Conservation (phyloP, 2,329 filamentous ascomycete genomes). For the Colletotrichum sansevieriae region DNA sequence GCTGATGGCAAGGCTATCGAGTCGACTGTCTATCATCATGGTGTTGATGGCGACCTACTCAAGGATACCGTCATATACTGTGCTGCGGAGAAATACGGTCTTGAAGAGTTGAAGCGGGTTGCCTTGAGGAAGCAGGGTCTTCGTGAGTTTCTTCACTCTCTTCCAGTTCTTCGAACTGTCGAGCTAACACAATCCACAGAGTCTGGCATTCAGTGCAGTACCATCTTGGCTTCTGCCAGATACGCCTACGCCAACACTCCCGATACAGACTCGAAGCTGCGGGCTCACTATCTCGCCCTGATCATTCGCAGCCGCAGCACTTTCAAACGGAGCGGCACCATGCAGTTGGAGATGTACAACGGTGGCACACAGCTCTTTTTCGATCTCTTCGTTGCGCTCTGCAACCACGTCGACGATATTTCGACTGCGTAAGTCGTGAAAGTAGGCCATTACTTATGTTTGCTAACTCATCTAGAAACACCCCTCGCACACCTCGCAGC, state of each 20-base stretch:
- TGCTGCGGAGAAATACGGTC: conserved; percentile 84
- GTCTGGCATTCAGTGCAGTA: conserved; percentile 85
- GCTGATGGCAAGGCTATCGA: conserved; percentile 65
- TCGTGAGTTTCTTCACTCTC: conserved; percentile 61
- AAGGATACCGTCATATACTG: conserved; percentile 95
- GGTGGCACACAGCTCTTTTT: conserved; percentile 89
- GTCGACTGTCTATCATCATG: conserved; percentile 77
- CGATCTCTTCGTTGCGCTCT: conserved; percentile 92
- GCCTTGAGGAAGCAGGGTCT: conserved; percentile 91
- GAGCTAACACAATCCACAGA: conserved; percentile 55
- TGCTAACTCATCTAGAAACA: conserved; percentile 43
- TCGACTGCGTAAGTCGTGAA: conserved; percentile 64
- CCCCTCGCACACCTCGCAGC: conserved; percentile 56
- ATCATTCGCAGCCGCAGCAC: conserved; percentile 90
- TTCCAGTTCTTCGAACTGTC: neutral
- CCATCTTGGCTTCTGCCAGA: conserved; percentile 87
- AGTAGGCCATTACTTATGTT: neutral
- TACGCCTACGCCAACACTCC: conserved; percentile 92
- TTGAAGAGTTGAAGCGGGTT: conserved; percentile 87
- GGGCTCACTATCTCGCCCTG: conserved; percentile 91
- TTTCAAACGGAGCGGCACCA: conserved; percentile 93
- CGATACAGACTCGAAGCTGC: conserved; percentile 89
- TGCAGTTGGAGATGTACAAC: conserved; percentile 94
- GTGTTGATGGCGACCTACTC: conserved; percentile 75
- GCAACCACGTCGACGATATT: conserved; percentile 86